Evolutionary conservation across 2,329 filamentous ascomycete genomes (phyloP).

Genomic region (Scedosporium dehoogii): DNA sequence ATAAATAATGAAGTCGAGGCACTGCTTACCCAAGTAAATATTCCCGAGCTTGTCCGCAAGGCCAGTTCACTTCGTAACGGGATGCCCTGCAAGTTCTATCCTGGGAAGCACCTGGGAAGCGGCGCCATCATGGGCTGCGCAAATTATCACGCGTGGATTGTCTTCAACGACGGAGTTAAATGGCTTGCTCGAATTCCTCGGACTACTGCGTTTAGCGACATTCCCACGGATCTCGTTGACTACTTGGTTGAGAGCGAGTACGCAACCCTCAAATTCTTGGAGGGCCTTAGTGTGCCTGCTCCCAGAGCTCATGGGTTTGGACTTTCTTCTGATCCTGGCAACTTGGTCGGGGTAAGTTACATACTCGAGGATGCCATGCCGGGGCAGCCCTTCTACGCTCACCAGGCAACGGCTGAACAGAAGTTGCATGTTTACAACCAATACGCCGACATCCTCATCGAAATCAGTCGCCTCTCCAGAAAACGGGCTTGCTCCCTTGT

Average conservation of each 20-base stretch:
- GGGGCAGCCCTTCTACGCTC: conserved; percentile 14
- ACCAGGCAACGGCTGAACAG: background rate
- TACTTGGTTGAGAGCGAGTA: conserved; percentile 20
- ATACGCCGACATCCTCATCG: background rate
- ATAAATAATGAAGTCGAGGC: background rate
- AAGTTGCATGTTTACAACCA: background rate
- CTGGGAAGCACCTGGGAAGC: conserved; percentile 9
- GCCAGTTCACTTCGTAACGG: background rate
- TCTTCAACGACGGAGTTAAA: conserved; percentile 14
- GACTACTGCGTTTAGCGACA: conserved; percentile 7
- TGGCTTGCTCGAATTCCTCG: conserved; percentile 16
- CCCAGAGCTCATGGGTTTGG: conserved; percentile 16
- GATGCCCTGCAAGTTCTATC: conserved; percentile 10
- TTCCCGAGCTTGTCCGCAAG: background rate
- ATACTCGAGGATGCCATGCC: conserved; percentile 17
- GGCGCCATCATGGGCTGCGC: conserved; percentile 15
- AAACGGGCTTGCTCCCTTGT: background rate
- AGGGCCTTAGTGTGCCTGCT: conserved; percentile 15
- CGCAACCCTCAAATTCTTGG: conserved; percentile 21
- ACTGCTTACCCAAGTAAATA: background rate
- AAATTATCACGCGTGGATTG: conserved; percentile 17
- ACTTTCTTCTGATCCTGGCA: conserved; percentile 12
- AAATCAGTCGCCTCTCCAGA: background rate
- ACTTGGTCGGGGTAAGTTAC: conserved; percentile 16
- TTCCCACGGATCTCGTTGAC: conserved; percentile 14